A percentile compares a stretch with the other conserved stretches of the same genome.
Evolutionary conservation across 2,329 filamentous ascomycete species (phyloP).

Genomic region (Pseudohalonectria lignicola): DNA sequence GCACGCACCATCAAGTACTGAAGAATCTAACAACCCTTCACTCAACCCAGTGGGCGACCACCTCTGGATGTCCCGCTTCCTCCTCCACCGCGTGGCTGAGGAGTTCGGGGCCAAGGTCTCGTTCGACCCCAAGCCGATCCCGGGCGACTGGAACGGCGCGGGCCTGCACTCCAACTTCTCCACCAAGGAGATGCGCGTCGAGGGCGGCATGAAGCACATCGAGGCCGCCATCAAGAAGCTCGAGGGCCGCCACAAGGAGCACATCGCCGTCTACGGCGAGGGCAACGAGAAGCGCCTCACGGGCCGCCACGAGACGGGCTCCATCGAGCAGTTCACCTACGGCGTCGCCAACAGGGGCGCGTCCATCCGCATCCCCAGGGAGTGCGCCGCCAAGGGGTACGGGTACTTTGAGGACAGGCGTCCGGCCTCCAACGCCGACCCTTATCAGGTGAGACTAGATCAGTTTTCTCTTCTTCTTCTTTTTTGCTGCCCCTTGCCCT

Average conservation of each 20-base stretch:
- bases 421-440: slow-evolving; percentile 67
- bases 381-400: slow-evolving; percentile 68
- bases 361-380: slow-evolving; percentile 67
- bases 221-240: slow-evolving; percentile 79
- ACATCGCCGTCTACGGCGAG: slow-evolving; percentile 86
- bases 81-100: slow-evolving; percentile 74
- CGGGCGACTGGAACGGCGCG: slow-evolving; percentile 83
- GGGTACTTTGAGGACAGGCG: slow-evolving; percentile 47
- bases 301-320: slow-evolving; percentile 86
- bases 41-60: slow-evolving; percentile 69
- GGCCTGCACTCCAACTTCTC: slow-evolving; percentile 80
- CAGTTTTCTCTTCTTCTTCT: not conserved
- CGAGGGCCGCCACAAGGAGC: slow-evolving; percentile 65
- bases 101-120: slow-evolving; percentile 96
- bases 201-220: slow-evolving; percentile 93
- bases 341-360: slow-evolving; percentile 94
- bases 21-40: slow-evolving; percentile 7
- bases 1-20: slow-evolving; percentile 27
- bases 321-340: slow-evolving; percentile 86
- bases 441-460: slow-evolving; percentile 16
- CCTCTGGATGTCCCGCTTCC: slow-evolving; percentile 87
- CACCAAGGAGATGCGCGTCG: slow-evolving; percentile 74
- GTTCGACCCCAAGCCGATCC: slow-evolving; percentile 89
- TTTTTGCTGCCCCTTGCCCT: not conserved
- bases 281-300: slow-evolving; percentile 93